Evolutionary conservation across 306 rosid genomes (phyloP), one percentile per base, ranked within the genome.

Genomic region (Prunus persica): DNA sequence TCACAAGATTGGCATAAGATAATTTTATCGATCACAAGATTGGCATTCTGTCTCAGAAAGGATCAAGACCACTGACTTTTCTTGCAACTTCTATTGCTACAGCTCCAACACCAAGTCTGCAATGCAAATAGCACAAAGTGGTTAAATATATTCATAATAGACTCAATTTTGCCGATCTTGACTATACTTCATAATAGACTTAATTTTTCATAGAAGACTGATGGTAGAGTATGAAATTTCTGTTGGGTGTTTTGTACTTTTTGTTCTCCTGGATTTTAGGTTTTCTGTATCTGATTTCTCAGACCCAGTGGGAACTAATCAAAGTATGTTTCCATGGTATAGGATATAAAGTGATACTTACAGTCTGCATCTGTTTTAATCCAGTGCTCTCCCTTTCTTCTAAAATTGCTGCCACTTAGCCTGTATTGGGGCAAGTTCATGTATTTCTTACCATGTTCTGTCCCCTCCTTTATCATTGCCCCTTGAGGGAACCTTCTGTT

Each of bases 71-170:
- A 51, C 67, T 38, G 45, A 50, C 66, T 73, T 71, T 79, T 75
- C 77, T 78, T 66, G 43, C 79, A 28, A 68, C 82, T 76, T 78
- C 78, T 54, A 78, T 75, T 72, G 73, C 82, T 89, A 84, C 74
- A 95, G 90, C 97, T 95, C 99, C 91, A 95, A 85, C 86, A 95
- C 99, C 92, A 90, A 87, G 86, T 95, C 97, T 95, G 77, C 86
- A 82, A 80, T 79, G 67, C 73, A 86, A 84, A 74, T 72, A 80
- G 72, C 71, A 61, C 70, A 73, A 79, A 64, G 74, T 45, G 52
- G 80, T 74, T 83, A 85, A 75, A 60, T 52, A 22, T 38, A 30
- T 30, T 61, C 78, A 63, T 79, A 55, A 38, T 58, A 77, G 55
- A 67, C 25, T 78, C 82, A 54, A 75, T 64, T 64, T 75, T 27